Evolutionary conservation across 2,329 filamentous ascomycete genomes (phyloP), one percentile per base, ranked within the genome.

Genomic region (Hymenoscyphus fraxineus): DNA sequence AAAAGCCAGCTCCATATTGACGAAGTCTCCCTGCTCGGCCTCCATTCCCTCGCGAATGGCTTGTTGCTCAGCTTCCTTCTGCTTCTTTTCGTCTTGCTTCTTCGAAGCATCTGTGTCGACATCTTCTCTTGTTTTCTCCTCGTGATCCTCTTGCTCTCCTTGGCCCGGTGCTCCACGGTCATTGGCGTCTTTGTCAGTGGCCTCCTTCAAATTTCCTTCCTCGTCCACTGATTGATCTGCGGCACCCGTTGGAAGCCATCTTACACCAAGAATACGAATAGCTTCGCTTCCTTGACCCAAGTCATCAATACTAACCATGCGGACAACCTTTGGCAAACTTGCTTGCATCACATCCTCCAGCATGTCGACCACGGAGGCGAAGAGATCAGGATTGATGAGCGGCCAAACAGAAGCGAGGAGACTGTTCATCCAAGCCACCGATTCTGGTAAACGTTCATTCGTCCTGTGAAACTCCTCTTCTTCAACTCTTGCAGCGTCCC

Each of bases 261-360:
- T 81, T 44, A 93, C 78, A 2, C 90, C 89, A 1, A 92, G 81
- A 63, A 92, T 88, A 1, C 89, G 84, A 44, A 92, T 72, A 0
- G 87, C 81, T 71, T 92, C 89, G 65, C 85, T 91, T 7, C 90
- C 90, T 75, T 93, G 89, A 0, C 89, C 89, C 64, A 92, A 84
- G 67, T 92, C 89, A 59, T 92, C 88, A 7, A 92, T 85, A 61
- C 87, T 88, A 55, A 92, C 87, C 89, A 91, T 91, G 58, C 89
- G 85, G 39, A 92, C 82, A 41, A 89, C 75, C 64, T 83, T 86
- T 0, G 90, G 88, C 19, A 92, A 77, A 9, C 87, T 90, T 2
- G 89, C 89, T 77, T 92, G 90, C 90, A 92, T 92, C 58, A 92
- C 87, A 73, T 92, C 90, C 76, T 92, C 90, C 3, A 93, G 81